Evolutionary conservation across 2,329 filamentous ascomycete genomes (phyloP), one percentile per base, ranked within the genome.

Genomic region (Sarocladiaceae sp.): DNA sequence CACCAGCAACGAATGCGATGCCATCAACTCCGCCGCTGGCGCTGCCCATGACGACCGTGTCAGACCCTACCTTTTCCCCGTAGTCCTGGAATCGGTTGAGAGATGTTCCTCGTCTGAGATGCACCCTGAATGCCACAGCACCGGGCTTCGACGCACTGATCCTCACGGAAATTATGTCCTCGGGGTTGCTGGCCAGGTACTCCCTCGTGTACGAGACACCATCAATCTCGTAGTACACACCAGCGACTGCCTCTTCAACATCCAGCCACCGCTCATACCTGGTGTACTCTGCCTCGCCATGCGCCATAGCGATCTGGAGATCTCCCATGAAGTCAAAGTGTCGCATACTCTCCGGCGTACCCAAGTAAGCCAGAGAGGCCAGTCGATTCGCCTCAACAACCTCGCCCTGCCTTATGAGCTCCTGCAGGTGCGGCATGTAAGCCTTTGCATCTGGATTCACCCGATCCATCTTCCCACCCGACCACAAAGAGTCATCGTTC

Each of bases 401-500:
- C n/a, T 48, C 50, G 15, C 52, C 52, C 13, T 52, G 45, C 33
- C 52, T 42, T 20, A 59, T 57, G 4, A 58, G 45, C 9, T 52
- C 41, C 2, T 55, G 50, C 3, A 59, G 21, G 1, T 41, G 43
- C 13, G 34, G 23, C 16, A 59, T 26, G n/a, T 51, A 50, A 7
- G 44, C 35, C 10, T 43, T 19, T 5, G 55, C 55, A 35, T 53
- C 51, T n/a, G 58, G 58, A 12, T 67, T 67, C 11, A 63, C 65
- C 10, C 70, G 67, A 37, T 69, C 56, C 46, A 69, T 67, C 6
- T 60, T 61, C 0, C 65, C 67, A 19, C 69, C 69, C 44, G 66
- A 69, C 67, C 66, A 72, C 10, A 70, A 62, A 2, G 68, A 69
- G 45, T 73, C 67, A 50, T 74, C 70, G 35, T 73, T 74, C 12